A percentile compares a stretch with the other conserved stretches of the same genome.
phyloP scores from a whole-genome alignment of 2,329 filamentous ascomycete species.

The Neoarthrinium moseri region DNA sequence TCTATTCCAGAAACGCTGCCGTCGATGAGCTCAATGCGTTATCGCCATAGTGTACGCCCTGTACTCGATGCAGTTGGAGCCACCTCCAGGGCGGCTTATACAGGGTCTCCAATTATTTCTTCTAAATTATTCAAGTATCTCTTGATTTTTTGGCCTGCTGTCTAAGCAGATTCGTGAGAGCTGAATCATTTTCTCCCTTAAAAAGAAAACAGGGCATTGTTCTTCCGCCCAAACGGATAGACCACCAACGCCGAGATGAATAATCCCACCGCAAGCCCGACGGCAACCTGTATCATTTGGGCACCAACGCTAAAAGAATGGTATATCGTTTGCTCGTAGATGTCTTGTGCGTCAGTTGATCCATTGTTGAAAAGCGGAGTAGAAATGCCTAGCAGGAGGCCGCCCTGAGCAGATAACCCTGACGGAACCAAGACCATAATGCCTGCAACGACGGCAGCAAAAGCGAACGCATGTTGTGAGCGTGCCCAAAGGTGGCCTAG shows the following conservation, averaged over 20 bases:
- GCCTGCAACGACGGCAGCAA: constrained; percentile 13
- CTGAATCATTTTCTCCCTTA: no score
- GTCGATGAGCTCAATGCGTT: no score
- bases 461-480: constrained; percentile 11
- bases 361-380: constrained; percentile 12
- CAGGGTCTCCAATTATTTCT: no score
- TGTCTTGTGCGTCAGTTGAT: constrained; percentile 12
- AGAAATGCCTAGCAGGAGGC: constrained; percentile 8
- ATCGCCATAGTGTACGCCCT: no score
- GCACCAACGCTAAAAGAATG: constrained; percentile 43
- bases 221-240: constrained; percentile 48
- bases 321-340: constrained; percentile 32
- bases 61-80: no score
- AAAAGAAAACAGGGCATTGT: constrained; percentile 49
- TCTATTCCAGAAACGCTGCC: no score
- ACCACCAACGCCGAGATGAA: constrained; percentile 48
- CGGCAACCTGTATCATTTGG: constrained; percentile 52
- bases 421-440: constrained; percentile 13
- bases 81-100: no score
- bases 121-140: no score
- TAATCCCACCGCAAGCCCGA: constrained; percentile 49
- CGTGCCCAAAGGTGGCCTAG: constrained; percentile 15
- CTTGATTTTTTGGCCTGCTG: no score
- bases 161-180: no score
- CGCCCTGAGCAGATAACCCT: constrained; percentile 12